Conservation (phyloP, 768 basidiomycete genomes). For the Amanita thiersii region DNA sequence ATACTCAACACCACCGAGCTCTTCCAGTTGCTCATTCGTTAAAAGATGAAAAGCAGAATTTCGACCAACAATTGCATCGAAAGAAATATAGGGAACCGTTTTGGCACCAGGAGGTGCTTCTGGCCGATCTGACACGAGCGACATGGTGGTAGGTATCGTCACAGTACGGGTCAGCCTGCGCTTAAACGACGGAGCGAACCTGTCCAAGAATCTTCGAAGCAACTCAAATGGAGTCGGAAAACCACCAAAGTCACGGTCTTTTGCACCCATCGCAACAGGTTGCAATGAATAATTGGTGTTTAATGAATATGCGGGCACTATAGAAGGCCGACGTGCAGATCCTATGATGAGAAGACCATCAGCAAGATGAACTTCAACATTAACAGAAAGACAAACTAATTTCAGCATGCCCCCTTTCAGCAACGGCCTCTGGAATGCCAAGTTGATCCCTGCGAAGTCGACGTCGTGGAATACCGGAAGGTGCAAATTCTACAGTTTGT, state of each 20-base stretch:
- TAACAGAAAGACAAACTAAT: too few relatives aligned
- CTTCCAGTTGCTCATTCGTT: slow-evolving; percentile 78
- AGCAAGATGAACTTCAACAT: too few relatives aligned
- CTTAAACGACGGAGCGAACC: slow-evolving; percentile 56
- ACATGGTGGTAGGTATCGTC: slow-evolving; percentile 67
- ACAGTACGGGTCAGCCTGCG: slow-evolving; percentile 56
- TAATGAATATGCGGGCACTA: too few relatives aligned
- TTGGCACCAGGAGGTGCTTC: slow-evolving; percentile 33
- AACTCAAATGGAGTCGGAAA: slow-evolving; percentile 67
- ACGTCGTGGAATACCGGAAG: slow-evolving; percentile 18
- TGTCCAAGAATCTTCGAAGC: slow-evolving; percentile 36
- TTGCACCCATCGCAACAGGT: slow-evolving; percentile 17
- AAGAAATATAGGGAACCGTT: slow-evolving; percentile 74
- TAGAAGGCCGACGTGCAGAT: too few relatives aligned
- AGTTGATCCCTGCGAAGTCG: slow-evolving; percentile 15
- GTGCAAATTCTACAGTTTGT: slow-evolving; percentile 47
- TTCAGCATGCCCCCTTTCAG: too few relatives aligned
- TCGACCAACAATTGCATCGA: slow-evolving; percentile 76
- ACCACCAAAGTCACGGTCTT: slow-evolving; percentile 54
- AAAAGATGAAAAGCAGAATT: slow-evolving; percentile 69
- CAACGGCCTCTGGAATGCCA: too few relatives aligned
- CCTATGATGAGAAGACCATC: too few relatives aligned
- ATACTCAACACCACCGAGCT: slow-evolving; percentile 92
- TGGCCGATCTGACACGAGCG: slow-evolving; percentile 39
- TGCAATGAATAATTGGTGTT: too few relatives aligned